These are phyloP conservation scores for Thermoascus crustaceus DNA, from an alignment of 2,329 filamentous ascomycete genomes.

Conservation along the genomic window DNA sequence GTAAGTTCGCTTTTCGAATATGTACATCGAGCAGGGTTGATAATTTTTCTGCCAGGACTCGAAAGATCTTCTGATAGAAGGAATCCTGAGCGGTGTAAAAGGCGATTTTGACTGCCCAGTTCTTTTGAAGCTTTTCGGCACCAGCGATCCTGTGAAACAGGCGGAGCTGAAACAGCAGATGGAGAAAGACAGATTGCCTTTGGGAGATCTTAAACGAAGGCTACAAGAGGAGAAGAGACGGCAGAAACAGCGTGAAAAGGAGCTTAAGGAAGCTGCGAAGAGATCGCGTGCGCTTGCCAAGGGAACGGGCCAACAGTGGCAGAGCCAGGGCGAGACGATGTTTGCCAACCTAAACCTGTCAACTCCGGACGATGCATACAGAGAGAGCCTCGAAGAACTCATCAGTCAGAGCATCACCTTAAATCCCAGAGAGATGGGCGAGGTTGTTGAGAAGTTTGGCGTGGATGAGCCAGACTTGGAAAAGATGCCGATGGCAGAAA, in stretches of 20 bases:
- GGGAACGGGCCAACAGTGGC: conserved; percentile 19
- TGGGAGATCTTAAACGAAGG: conserved; percentile 44
- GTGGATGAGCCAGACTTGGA: conserved; percentile 62
- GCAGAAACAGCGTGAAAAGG: conserved; percentile 46
- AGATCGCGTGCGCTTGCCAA: conserved; percentile 18
- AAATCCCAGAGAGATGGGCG: conserved; percentile 55
- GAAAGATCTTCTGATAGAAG: conserved; percentile 58
- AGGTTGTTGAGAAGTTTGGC: conserved; percentile 62
- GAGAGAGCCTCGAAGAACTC: conserved; percentile 53
- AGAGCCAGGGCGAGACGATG: conserved; percentile 16
- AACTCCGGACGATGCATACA: conserved; percentile 19
- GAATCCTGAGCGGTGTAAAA: conserved; percentile 58
- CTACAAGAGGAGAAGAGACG: conserved; percentile 40
- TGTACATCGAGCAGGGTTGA: background rate
- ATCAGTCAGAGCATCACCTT: conserved; percentile 59
- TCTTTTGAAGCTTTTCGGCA: conserved; percentile 60
- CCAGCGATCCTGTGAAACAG: conserved; percentile 47
- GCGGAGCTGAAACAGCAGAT: conserved; percentile 53
- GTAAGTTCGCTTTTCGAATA: conserved; percentile 32
- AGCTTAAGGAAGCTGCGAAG: conserved; percentile 33
- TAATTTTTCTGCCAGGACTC: conserved; percentile 39
- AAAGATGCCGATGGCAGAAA: conserved; percentile 62
- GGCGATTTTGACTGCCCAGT: conserved; percentile 64
- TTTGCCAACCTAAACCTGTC: conserved; percentile 34
- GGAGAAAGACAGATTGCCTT: conserved; percentile 56